Evolutionary conservation across 1,139 yeast genomes (phyloP), one percentile per base, ranked within the genome.

Genomic region (Protomyces pachydermus): DNA sequence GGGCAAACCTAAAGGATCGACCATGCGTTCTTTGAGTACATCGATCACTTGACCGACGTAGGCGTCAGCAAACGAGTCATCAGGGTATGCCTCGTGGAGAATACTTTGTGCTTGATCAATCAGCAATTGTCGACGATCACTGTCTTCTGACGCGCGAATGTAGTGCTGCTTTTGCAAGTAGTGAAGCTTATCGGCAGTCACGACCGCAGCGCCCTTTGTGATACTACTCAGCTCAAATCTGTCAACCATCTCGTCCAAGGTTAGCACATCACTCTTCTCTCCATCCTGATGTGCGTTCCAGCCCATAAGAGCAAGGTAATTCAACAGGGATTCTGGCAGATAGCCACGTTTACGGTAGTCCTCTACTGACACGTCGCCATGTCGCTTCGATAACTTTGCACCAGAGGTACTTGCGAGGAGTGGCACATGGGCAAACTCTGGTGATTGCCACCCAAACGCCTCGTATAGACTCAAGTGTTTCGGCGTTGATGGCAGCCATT

Each of bases 401-500:
- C 91, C 96, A 32, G 75, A 76, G 28, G 80, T 72, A 3, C 91
- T 83, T 0, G 97, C 91, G 66, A 93, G 76, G 46, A 93, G 76
- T 0, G 99, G 98, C 56, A 93, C 87, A 73, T 93, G 99, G n/a
- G 87, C 81, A 72, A 84, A 95, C 37, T 79, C 72, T 0, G 99
- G 98, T 0, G 88, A 84, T 0, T 72, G 70, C 98, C 97, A 91
- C 0, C 91, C 93, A 73, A 93, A 86, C 0, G 97, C 96, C 23
- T 81, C 71, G 72, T 93, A 95, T 65, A 93, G 75, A 0, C 97
- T 95, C 56, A 90, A 80, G 72, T 93, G 99, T 70, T 91, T 93
- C 2, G 98, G 97, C 0, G 98, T 93, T 0, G 98, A 88, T 1
- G 96, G 87, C 9, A 93, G 78, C 99, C 99, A 95, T 74, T 93